phyloP scores from a whole-genome alignment of 495 filamentous ascomycete genomes.

The Xylaria longipes region DNA sequence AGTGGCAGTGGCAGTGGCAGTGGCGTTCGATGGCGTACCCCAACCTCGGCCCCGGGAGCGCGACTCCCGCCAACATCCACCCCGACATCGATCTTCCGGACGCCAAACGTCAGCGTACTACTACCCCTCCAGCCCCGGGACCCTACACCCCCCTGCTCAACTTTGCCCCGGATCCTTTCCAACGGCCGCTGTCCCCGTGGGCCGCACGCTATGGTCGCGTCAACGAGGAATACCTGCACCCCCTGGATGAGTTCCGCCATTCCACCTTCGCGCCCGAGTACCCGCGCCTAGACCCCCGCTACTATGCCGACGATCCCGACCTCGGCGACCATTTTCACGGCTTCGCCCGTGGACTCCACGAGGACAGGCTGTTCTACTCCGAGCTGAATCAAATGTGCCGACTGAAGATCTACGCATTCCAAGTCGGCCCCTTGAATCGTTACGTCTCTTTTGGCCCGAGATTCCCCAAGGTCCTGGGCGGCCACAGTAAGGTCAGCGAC shows the following conservation, averaged over 20 bases:
- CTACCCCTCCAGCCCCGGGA: not conserved
- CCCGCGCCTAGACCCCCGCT: slow-evolving; percentile 5
- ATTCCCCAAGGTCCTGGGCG: slow-evolving; percentile 6
- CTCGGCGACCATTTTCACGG: not conserved
- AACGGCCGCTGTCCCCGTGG: not conserved
- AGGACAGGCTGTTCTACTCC: not conserved
- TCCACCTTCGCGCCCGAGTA: not conserved
- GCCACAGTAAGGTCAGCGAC: not conserved
- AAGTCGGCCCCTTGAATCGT: not conserved
- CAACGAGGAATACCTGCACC: not conserved
- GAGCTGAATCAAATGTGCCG: not conserved
- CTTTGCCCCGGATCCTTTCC: not conserved
- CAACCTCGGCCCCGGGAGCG: not conserved
- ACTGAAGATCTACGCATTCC: not conserved
- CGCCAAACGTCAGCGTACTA: too few relatives aligned
- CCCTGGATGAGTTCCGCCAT: not conserved
- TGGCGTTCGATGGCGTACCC: not conserved
- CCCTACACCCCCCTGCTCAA: not conserved
- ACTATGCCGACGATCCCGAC: not conserved
- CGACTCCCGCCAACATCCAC: too few relatives aligned
- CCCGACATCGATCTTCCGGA: too few relatives aligned
- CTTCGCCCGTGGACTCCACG: not conserved
- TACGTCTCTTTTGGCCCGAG: not conserved
- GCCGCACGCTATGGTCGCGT: not conserved
- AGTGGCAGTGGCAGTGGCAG: too few relatives aligned